Conservation (phyloP, 306 rosid genomes). For the Hylodesmum podocarpum region DNA sequence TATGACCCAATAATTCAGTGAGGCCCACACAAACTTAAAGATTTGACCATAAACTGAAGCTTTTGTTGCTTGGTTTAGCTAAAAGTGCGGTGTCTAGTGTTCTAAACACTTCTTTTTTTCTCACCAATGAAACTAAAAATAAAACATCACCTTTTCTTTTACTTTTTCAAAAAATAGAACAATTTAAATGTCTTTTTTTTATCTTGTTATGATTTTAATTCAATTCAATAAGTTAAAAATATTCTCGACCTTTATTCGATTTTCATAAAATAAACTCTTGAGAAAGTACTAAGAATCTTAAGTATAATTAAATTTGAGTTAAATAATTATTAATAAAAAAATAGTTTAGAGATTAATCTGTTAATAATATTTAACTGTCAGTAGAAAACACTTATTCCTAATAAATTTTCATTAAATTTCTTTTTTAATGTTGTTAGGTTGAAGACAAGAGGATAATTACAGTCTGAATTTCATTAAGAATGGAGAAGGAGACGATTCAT, state of each 20-base stretch:
- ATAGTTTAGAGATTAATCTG: no score
- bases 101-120: background rate
- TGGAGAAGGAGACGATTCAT: constrained; percentile 26
- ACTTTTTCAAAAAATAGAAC: no score
- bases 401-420: background rate
- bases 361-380: no score
- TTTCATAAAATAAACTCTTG: no score
- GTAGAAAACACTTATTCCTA: background rate
- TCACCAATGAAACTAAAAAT: background rate
- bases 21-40: constrained; percentile 39
- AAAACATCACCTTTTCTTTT: background rate
- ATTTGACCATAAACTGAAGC: constrained; percentile 48
- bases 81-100: constrained; percentile 23
- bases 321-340: no score
- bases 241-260: no score
- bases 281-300: no score
- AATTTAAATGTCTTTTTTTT: no score
- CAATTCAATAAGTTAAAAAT: no score
- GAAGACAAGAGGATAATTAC: constrained; percentile 51
- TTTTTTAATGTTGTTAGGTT: constrained; percentile 50
- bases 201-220: no score
- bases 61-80: background rate
- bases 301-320: no score
- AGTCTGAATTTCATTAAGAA: constrained; percentile 10
- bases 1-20: constrained; percentile 49